Percentiles rank a stretch among this genome's conserved stretches.
Conservation (phyloP, 192 early-diverging fungal genomes). For the Entrophospora sp. region DNA sequence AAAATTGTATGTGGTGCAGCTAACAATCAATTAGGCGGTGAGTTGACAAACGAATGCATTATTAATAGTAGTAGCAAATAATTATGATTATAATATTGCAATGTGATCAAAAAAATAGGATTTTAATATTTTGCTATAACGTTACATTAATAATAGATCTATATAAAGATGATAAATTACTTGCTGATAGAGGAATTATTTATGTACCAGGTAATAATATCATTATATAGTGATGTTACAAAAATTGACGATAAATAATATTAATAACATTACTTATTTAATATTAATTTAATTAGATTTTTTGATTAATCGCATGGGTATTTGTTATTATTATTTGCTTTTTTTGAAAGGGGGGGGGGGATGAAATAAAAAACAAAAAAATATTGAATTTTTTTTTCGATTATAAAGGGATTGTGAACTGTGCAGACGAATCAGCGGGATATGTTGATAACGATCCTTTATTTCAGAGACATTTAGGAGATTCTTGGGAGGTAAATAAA, state of each 20-base stretch:
- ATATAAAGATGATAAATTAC: slow-evolving; percentile 24
- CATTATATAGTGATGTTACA: background rate
- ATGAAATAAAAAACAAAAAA: background rate
- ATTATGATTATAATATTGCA: too few species aligned
- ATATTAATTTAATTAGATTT: slow-evolving; percentile 23
- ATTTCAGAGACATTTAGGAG: slow-evolving; percentile 35
- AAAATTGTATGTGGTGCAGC: slow-evolving; percentile 40
- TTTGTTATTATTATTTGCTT: too few species aligned
- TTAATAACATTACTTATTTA: background rate
- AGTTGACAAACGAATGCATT: too few species aligned
- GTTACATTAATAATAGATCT: slow-evolving; percentile 15
- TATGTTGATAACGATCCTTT: slow-evolving; percentile 33
- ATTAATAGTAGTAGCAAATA: too few species aligned
- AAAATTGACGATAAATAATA: background rate
- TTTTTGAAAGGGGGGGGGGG: too few species aligned
- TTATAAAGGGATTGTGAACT: slow-evolving; percentile 33
- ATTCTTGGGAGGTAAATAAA: slow-evolving; percentile 8
- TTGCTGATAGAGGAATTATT: slow-evolving; percentile 27
- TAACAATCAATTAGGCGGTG: slow-evolving; percentile 36
- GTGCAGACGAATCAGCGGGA: slow-evolving; percentile 35
- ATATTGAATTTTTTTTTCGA: background rate
- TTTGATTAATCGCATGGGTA: slow-evolving; percentile 28
- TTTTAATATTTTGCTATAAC: background rate
- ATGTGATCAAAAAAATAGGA: background rate
- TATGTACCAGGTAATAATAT: slow-evolving; percentile 28